Percentiles rank a stretch among this genome's conserved stretches.
Conservation (phyloP, 371 early-diverging fungal genomes). For the Apophysomyces trapeziformis region DNA sequence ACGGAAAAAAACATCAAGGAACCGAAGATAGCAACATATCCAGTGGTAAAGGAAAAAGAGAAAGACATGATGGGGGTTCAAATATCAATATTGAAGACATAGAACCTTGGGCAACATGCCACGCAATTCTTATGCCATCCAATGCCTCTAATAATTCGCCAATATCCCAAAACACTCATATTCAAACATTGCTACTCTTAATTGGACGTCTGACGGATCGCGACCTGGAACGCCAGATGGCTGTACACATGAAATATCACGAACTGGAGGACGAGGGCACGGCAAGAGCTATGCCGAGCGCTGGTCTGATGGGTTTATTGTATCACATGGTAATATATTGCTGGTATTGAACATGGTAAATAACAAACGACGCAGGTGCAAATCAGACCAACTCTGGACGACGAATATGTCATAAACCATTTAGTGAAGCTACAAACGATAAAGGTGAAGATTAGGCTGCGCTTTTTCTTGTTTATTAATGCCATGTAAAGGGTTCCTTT, state of each 20-base stretch:
- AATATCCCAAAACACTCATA: slow-evolving; percentile 31
- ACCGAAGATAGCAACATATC: slow-evolving; percentile 5
- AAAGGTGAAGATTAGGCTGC: slow-evolving; percentile 29
- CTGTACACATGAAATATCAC: slow-evolving; percentile 57
- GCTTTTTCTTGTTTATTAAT: background rate
- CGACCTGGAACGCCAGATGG: slow-evolving; percentile 43
- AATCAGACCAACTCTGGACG: slow-evolving; percentile 45
- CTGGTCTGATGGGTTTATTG: slow-evolving; percentile 50
- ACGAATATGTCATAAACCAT: slow-evolving; percentile 45
- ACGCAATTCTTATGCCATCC: slow-evolving; percentile 18
- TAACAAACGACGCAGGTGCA: slow-evolving; percentile 28
- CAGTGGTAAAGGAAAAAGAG: slow-evolving; percentile 6
- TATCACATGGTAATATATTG: slow-evolving; percentile 46
- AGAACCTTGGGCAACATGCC: slow-evolving; percentile 38
- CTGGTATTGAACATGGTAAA: background rate
- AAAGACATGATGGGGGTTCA: background rate
- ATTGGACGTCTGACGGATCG: slow-evolving; percentile 47
- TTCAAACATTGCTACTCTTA: slow-evolving; percentile 38
- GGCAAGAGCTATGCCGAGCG: slow-evolving; percentile 58
- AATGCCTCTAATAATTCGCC: slow-evolving; percentile 10
- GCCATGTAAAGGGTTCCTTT: slow-evolving; percentile 39
- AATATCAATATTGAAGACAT: background rate
- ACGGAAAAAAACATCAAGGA: slow-evolving; percentile 26
- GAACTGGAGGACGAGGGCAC: slow-evolving; percentile 60
- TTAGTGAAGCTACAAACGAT: slow-evolving; percentile 48